phyloP scores from a whole-genome alignment of 129 eudicot species.

The Apium graveolens region DNA sequence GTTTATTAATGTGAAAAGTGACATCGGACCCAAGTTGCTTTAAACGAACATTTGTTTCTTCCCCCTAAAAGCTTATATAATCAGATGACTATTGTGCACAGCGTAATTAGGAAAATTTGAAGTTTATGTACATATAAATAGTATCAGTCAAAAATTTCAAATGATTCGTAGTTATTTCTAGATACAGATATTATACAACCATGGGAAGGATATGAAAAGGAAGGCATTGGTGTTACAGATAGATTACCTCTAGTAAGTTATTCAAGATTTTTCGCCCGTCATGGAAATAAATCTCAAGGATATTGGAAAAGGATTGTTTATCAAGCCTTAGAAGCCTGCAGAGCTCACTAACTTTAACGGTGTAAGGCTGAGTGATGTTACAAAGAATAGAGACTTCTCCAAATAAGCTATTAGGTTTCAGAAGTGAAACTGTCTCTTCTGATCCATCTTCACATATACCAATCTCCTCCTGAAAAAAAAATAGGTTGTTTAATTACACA shows the following conservation, averaged over 20 bases:
- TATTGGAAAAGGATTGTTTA: conserved; percentile 80
- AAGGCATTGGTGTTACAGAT: not conserved
- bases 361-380: conserved; percentile 84
- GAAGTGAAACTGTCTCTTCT: conserved; percentile 51
- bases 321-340: conserved; percentile 87
- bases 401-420: conserved; percentile 58
- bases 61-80: conserved; percentile 43
- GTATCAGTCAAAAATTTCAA: not conserved
- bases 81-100: conserved; percentile 13
- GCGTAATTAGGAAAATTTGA: not conserved
- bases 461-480: conserved; percentile 65
- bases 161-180: not conserved
- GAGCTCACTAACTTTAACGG: conserved; percentile 78
- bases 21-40: conserved; percentile 82
- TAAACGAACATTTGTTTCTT: conserved; percentile 53
- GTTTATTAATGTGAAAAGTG: conserved; percentile 72
- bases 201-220: not conserved
- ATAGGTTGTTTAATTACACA: not conserved
- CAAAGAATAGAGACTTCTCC: conserved; percentile 89
- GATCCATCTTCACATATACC: conserved; percentile 65
- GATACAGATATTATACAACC: not conserved
- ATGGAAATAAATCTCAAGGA: conserved; percentile 84
- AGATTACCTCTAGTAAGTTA: conserved; percentile 72
- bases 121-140: not conserved
- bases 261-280: conserved; percentile 70